phyloP scores from a whole-genome alignment of 75 land plant genomes.

The Gnetum montanum region DNA sequence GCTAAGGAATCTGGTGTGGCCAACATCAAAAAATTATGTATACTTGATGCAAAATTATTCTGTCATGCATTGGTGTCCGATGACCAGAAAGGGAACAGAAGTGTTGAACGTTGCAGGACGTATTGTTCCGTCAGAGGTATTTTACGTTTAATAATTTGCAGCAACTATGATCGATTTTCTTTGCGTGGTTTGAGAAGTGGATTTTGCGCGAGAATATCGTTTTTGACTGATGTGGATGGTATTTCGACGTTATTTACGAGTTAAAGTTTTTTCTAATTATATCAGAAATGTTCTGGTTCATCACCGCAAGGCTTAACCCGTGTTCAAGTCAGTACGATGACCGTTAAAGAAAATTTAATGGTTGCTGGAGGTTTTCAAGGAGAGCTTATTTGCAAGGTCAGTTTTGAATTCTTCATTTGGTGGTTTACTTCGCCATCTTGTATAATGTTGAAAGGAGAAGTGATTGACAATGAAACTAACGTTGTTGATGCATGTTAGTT shows the following conservation, averaged over 20 bases:
- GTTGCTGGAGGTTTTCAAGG: constrained; percentile 53
- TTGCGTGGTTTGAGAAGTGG: neutral
- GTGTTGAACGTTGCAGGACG: constrained; percentile 63
- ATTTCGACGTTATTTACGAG: neutral
- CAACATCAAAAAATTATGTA: constrained; percentile 84
- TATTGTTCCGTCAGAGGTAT: constrained; percentile 38
- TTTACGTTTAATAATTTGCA: neutral
- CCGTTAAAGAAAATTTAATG: constrained; percentile 41
- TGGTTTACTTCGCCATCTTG: neutral
- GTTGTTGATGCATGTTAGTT: constrained; percentile 32
- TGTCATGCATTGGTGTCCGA: constrained; percentile 77
- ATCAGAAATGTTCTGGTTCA: constrained; percentile 33
- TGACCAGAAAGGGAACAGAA: constrained; percentile 40
- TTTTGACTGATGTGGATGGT: neutral
- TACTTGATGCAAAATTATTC: constrained; percentile 74
- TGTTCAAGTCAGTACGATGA: constrained; percentile 66
- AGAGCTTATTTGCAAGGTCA: constrained; percentile 53
- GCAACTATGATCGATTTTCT: neutral
- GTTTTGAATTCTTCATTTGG: constrained; percentile 2
- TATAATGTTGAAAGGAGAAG: neutral
- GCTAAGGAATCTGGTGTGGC: constrained; percentile 80
- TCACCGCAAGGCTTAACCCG: constrained; percentile 31
- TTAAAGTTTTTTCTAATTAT: neutral
- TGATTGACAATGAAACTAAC: neutral
- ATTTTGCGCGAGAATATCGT: neutral